Evolutionary conservation across 805 yeast species (phyloP).

Genomic region (Jamesozyma jinghongensis): DNA sequence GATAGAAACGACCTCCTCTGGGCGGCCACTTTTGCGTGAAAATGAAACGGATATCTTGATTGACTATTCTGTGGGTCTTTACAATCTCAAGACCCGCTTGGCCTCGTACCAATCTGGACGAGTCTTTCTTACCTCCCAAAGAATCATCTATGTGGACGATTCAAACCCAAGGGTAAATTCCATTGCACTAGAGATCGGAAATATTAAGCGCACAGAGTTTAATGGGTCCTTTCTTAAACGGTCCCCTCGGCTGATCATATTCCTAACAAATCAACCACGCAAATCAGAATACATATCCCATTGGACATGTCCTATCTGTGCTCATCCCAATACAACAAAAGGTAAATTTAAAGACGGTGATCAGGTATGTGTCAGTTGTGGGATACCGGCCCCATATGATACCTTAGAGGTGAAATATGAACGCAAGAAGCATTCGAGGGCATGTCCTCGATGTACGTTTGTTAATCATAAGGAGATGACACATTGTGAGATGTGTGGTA

Average conservation of each 20-base stretch:
- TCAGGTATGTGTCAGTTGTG: conserved; percentile 54
- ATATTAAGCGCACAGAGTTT: conserved; percentile 34
- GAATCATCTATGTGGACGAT: conserved; percentile 68
- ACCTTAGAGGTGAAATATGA: conserved; percentile 29
- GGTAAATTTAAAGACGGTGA: conserved; percentile 3
- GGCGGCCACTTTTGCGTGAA: conserved; percentile 33
- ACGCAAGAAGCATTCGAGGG: not conserved
- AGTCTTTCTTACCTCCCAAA: conserved; percentile 60
- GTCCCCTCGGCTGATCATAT: conserved; percentile 63
- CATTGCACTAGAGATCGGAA: conserved; percentile 38
- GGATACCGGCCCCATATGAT: conserved; percentile 39
- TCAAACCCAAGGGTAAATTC: conserved; percentile 34
- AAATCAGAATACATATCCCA: conserved; percentile 2
- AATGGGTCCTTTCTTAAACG: conserved; percentile 57
- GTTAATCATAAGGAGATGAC: conserved; percentile 70
- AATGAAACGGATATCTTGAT: conserved; percentile 46
- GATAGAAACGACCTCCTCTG: conserved; percentile 32
- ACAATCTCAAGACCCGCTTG: conserved; percentile 66
- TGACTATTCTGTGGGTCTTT: conserved; percentile 57
- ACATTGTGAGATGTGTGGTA: conserved; percentile 84
- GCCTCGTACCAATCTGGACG: conserved; percentile 63
- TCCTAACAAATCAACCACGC: conserved; percentile 16
- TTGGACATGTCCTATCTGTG: conserved; percentile 89
- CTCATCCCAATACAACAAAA: conserved; percentile 1
- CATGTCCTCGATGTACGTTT: conserved; percentile 62